Evolutionary conservation across 2,329 filamentous ascomycete species (phyloP).

Genomic region (Cordyceps javanica): DNA sequence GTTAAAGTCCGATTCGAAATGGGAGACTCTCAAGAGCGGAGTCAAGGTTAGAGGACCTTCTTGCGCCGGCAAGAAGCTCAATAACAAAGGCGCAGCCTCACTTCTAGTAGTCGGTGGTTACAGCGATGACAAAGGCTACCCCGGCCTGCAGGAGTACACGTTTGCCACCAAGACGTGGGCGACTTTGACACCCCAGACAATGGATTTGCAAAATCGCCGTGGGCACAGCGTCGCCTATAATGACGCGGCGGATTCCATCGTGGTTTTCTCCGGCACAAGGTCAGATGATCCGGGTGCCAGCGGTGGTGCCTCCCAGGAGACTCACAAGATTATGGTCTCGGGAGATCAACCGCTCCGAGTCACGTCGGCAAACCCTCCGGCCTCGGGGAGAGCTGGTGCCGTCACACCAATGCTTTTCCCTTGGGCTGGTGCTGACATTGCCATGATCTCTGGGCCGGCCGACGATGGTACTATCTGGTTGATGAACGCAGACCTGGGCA

Average conservation of each 20-base stretch:
- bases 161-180: conserved; percentile 50
- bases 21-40: conserved; percentile 61
- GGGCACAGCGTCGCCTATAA: conserved; percentile 75
- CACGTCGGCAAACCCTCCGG: conserved; percentile 51
- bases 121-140: conserved; percentile 46
- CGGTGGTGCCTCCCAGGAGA: conserved; percentile 57
- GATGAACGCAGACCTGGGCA: not conserved
- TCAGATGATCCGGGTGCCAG: conserved; percentile 48
- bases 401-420: conserved; percentile 62
- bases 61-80: conserved; percentile 66
- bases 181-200: conserved; percentile 35
- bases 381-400: conserved; percentile 20
- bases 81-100: conserved; percentile 51
- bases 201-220: conserved; percentile 60
- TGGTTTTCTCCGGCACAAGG: conserved; percentile 74
- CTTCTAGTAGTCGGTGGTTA: conserved; percentile 80
- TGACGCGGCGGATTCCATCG: conserved; percentile 59
- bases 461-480: conserved; percentile 24
- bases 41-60: conserved; percentile 66
- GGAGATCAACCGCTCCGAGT: conserved; percentile 50
- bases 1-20: conserved; percentile 63
- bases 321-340: conserved; percentile 64
- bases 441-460: conserved; percentile 62
- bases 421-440: conserved; percentile 62
- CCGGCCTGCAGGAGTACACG: conserved; percentile 66